These are phyloP conservation scores for Tulasnella calospora DNA, from an alignment of 768 basidiomycete genomes.

Conservation along the genomic window DNA sequence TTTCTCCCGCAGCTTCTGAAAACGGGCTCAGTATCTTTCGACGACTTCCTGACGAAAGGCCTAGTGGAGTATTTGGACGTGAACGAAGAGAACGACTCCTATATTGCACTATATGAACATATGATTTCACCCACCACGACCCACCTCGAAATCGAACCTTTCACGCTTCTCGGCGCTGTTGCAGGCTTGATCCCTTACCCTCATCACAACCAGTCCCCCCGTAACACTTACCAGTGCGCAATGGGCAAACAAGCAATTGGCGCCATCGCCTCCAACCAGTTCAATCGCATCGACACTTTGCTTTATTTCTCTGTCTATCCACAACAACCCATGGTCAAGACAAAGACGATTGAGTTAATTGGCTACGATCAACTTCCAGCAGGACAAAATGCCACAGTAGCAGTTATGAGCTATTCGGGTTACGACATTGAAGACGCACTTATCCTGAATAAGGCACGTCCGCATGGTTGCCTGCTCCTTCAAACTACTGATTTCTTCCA, in stretches of 20 bases:
- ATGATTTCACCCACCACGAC: constrained; percentile 80
- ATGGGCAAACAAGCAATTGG: constrained; percentile 99
- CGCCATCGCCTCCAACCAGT: constrained; percentile 95
- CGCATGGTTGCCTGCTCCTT: not conserved
- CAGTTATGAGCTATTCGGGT: constrained; percentile 98
- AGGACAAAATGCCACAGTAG: constrained; percentile 96
- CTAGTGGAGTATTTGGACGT: constrained; percentile 98
- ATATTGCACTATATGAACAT: constrained; percentile 89
- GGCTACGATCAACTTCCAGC: constrained; percentile 96
- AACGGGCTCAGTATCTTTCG: constrained; percentile 71
- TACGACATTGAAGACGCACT: constrained; percentile 99
- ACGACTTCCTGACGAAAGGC: constrained; percentile 87
- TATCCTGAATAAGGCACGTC: constrained; percentile 80
- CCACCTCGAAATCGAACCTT: constrained; percentile 97
- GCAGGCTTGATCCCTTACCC: constrained; percentile 98
- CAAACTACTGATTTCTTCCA: not conserved
- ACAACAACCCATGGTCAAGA: constrained; percentile 99
- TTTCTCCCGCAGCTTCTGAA: constrained; percentile 62
- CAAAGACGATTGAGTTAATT: constrained; percentile 93
- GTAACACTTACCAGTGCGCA: constrained; percentile 98
- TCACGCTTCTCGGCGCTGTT: constrained; percentile 94
- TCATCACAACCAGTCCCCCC: constrained; percentile 98
- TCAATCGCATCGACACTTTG: constrained; percentile 94
- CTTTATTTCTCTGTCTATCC: constrained; percentile 98
- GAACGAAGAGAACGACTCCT: constrained; percentile 98